phyloP scores from a whole-genome alignment of 2,329 filamentous ascomycete species.

The Neospermospora avenae region DNA sequence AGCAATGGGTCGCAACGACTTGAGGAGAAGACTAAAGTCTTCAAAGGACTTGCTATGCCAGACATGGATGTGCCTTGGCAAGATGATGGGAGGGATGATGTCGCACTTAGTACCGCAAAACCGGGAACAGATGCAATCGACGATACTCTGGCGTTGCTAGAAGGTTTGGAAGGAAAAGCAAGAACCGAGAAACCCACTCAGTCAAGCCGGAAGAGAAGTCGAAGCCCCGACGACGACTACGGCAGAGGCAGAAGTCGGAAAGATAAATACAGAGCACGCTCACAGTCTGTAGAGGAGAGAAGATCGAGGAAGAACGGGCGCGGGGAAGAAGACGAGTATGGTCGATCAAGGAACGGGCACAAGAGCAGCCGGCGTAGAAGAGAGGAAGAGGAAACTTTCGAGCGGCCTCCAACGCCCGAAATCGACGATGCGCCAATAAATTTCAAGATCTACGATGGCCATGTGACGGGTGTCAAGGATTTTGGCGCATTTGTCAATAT shows the following conservation, averaged over 20 bases:
- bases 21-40: conserved; percentile 80
- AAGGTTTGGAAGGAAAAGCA: conserved; percentile 72
- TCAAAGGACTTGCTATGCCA: conserved; percentile 83
- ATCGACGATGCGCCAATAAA: conserved; percentile 78
- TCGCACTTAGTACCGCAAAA: conserved; percentile 35
- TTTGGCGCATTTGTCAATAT: conserved; percentile 95
- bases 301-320: conserved; percentile 46
- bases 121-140: conserved; percentile 69
- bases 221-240: conserved; percentile 45
- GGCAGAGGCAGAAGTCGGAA: conserved; percentile 37
- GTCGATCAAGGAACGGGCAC: conserved; percentile 43
- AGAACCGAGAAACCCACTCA: conserved; percentile 37
- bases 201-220: conserved; percentile 48
- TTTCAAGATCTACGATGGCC: conserved; percentile 85
- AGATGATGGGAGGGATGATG: conserved; percentile 43
- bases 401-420: conserved; percentile 65
- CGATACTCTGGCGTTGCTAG: conserved; percentile 89
- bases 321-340: conserved; percentile 58
- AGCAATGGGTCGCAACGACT: conserved; percentile 44
- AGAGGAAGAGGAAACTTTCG: conserved; percentile 58
- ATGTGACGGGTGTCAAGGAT: conserved; percentile 88
- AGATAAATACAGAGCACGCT: conserved; percentile 48
- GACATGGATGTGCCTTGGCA: conserved; percentile 63
- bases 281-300: conserved; percentile 45
- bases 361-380: conserved; percentile 42